Base-by-base conservation (phyloP, 2,329 filamentous ascomycete genomes). In the Xylariaceae sp. region DNA sequence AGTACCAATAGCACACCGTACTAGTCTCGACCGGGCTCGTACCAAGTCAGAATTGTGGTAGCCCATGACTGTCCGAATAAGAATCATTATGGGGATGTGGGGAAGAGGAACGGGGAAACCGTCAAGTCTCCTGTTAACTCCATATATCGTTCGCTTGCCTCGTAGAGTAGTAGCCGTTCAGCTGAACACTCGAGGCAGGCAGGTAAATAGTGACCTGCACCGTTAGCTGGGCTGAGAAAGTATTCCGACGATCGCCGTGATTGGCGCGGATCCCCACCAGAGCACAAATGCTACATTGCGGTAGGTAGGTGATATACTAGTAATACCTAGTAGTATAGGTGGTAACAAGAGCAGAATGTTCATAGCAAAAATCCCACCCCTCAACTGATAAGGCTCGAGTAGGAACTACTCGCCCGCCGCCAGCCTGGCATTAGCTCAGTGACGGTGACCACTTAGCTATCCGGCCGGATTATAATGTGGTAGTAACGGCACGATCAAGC, bases 361-460 rank as follows among this genome's bases (percentile, higher is more conserved):
- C n/a, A n/a, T n/a, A n/a, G n/a, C n/a, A n/a, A n/a, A n/a, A n/a
- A n/a, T n/a, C n/a, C n/a, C n/a, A n/a, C n/a, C n/a, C 36, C 53
- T 42, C 49, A 59, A 44, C 45, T 50, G 56, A 59, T 59, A 59
- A 59, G 56, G 33, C 33, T 39, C 45, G 41, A 52, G 49, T n/a
- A 57, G 56, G 41, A 29, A 20, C 24, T 30, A 33, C 37, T 49
- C 11, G 15, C 30, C 53, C 42, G 32, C 40, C 35, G 53, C 41
- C 49, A 47, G 49, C 53, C 53, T 53, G 32, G 53, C 56, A 58
- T 58, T 53, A 58, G 53, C 56, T 58, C 56, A 49, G 53, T 49
- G 53, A 46, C 37, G 30, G 39, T 39, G 56, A 44, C n/a, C n/a
- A n/a, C n/a, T n/a, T n/a, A n/a, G 48, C 49, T 53, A 26, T 45